Conservation (phyloP, 306 rosid species). For the Vigna hirtella region DNA sequence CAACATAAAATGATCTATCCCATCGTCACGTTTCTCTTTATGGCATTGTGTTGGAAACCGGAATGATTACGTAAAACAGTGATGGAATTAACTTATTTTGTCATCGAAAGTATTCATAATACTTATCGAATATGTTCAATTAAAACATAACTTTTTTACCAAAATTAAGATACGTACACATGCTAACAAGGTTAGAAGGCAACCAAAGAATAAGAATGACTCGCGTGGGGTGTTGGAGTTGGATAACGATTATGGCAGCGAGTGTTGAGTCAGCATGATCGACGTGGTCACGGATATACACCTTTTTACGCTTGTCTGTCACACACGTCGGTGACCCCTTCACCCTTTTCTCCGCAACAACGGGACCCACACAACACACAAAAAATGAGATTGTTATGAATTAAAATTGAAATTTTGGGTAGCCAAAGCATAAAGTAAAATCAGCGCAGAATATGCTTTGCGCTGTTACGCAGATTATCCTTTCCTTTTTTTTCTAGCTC, state of each 20-base stretch:
- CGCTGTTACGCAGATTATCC: conserved; percentile 52
- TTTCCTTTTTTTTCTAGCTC: conserved; percentile 39
- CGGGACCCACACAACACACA: conserved; percentile 7
- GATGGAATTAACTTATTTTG: background rate
- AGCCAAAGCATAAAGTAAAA: conserved; percentile 47
- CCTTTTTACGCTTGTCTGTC: conserved; percentile 17
- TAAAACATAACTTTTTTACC: background rate
- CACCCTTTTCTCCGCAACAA: conserved; percentile 22
- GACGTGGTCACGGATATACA: conserved; percentile 5
- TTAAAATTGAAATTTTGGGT: background rate
- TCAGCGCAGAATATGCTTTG: conserved; percentile 66
- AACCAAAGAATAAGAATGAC: background rate
- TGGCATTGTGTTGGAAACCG: background rate
- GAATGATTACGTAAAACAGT: background rate
- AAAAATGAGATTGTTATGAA: background rate
- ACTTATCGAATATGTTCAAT: background rate
- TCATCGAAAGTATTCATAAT: background rate
- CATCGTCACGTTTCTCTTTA: background rate
- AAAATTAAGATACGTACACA: background rate
- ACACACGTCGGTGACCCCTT: conserved; percentile 37
- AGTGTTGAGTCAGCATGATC: conserved; percentile 9
- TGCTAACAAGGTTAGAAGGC: background rate
- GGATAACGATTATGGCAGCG: conserved; percentile 12
- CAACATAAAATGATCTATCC: background rate
- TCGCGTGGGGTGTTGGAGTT: background rate